Base-by-base conservation (phyloP, 192 early-diverging fungal genomes). In the Lunasporangiospora selenospora region DNA sequence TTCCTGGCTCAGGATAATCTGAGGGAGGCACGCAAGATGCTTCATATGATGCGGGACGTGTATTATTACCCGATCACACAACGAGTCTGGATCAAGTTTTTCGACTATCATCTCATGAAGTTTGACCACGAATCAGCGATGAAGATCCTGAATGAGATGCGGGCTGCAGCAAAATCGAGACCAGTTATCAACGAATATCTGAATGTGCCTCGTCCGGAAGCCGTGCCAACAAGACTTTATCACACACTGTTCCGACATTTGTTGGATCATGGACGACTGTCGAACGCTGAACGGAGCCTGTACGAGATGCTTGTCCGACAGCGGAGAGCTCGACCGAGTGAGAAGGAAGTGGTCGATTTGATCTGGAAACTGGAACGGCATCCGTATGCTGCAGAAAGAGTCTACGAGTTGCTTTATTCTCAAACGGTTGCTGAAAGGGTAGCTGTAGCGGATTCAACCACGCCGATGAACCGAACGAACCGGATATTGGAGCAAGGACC, bases 321-420 rank as follows among this genome's bases (percentile, higher is more conserved):
- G 37, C 39, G 36, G 15, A n/a, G 41, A 7, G 33, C 39, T 1
- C 47, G 42, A 11, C 69, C 69, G 5, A 58, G 32, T 1, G 55
- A 58, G 24, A 29, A 30, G 5, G 59, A 73, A 33, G 69, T 63
- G 9, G 49, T 58, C 1, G 61, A 73, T 29, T 21, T 73, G 55
- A 73, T 73, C 38, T 73, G 69, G 69, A 50, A 58, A 29, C 27
- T 73, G 43, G 55, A 63, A 21, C 40, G 30, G 10, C 16, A 39
- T 1, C 67, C 67, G 0, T 45, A 62, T 38, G 52, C 53, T 31
- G 69, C 69, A 3, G 60, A 73, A 30, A 59, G 69, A 11, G 69
- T 73, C 3, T 73, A 73, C 23, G 69, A 73, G 55, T 30, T 73
- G 44, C 41, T 73, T 12, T 73, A 53, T 46, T 58, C 54, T 27